Evolutionary conservation across 495 filamentous ascomycete species (phyloP), one percentile per base, ranked within the genome.

Genomic region (Penicillium pulvis): DNA sequence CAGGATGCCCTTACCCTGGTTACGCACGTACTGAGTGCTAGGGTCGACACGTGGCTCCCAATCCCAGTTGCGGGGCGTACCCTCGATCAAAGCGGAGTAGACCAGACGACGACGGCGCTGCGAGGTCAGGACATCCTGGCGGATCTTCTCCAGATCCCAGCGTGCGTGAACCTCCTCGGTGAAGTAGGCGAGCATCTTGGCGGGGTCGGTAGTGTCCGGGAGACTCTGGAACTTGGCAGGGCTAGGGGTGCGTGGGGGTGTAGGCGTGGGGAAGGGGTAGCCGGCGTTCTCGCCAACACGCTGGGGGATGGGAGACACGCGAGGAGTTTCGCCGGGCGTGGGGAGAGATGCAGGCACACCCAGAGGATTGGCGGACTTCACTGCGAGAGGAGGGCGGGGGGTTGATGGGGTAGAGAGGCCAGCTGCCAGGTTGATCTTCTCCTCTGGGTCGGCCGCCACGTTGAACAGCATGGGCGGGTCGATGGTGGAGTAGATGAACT

Each of bases 381-480:
- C 19, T 11, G 60, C 41, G 39, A 41, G 39, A 10, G 62, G 48
- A n/a, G 57, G 58, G 8, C 51, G 35, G 19, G 51, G 42, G 24
- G 57, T 59, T 7, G 64, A 20, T 11, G 68, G 62, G 4, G 72
- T 53, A 0, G 69, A 52, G 4, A 77, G 61, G 12, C 76, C 76
- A 8, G 71, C 71, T 0, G 83, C 89, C 45, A 93, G 76, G 69
- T 95, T 93, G 48, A 77, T 72, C 20, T 87, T 74, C 71, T 96
- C 92, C 6, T 86, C 71, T 1, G 91, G 91, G 66, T 96, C 92
- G 17, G 70, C 67, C 39, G 76, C 77, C 11, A 95, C 75, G 67
- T 96, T 84, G 75, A 81, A 96, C 16, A 96, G 83, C 79, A 91
- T 88, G 10, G 88, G 82, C 4, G 87, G 86, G 68, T 96, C 92